Percentiles rank a stretch among this genome's conserved stretches.
Conservation (phyloP, 805 yeast species). For the Wickerhamiella vanderwaltii region DNA sequence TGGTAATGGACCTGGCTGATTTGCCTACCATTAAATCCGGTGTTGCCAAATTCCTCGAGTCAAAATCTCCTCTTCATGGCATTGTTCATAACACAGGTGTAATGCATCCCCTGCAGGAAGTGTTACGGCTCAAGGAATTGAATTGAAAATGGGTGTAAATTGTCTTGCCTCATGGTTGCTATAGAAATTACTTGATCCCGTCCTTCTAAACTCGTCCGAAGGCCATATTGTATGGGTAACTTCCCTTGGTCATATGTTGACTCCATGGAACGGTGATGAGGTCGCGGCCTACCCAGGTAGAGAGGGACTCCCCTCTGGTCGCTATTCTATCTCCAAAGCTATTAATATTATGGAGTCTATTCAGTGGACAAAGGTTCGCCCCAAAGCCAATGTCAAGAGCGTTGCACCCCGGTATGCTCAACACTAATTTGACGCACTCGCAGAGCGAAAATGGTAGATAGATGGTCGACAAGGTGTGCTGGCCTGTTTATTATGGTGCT, state of each 20-base stretch:
- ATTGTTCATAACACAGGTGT: slow-evolving; percentile 38
- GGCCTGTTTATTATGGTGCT: slow-evolving; percentile 32
- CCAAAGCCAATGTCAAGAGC: slow-evolving; percentile 27
- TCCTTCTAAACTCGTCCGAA: slow-evolving; percentile 25
- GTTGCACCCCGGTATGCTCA: slow-evolving; percentile 35
- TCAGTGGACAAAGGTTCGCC: slow-evolving; percentile 29
- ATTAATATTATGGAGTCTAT: slow-evolving; percentile 30
- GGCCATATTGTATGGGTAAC: slow-evolving; percentile 38
- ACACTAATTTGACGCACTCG: slow-evolving; percentile 29
- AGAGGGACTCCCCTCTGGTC: slow-evolving; percentile 12
- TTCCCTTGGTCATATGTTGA: slow-evolving; percentile 29
- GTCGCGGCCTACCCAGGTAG: slow-evolving; percentile 28
- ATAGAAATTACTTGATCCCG: slow-evolving; percentile 29
- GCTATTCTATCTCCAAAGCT: slow-evolving; percentile 37
- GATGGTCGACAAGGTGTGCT: slow-evolving; percentile 10
- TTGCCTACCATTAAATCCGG: slow-evolving; percentile 33
- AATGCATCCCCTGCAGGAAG: slow-evolving; percentile 21
- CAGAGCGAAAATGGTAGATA: not conserved
- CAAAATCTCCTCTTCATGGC: slow-evolving; percentile 27
- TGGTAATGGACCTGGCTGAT: slow-evolving; percentile 26
- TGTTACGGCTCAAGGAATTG: slow-evolving; percentile 35
- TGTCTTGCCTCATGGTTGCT: slow-evolving; percentile 36
- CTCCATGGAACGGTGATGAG: slow-evolving; percentile 28
- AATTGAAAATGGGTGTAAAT: slow-evolving; percentile 37
- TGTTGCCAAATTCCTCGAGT: slow-evolving; percentile 23